Evolutionary conservation across 164 flowering plant genomes (phyloP), one percentile per base, ranked within the genome.

Genomic region (Piper longum): DNA sequence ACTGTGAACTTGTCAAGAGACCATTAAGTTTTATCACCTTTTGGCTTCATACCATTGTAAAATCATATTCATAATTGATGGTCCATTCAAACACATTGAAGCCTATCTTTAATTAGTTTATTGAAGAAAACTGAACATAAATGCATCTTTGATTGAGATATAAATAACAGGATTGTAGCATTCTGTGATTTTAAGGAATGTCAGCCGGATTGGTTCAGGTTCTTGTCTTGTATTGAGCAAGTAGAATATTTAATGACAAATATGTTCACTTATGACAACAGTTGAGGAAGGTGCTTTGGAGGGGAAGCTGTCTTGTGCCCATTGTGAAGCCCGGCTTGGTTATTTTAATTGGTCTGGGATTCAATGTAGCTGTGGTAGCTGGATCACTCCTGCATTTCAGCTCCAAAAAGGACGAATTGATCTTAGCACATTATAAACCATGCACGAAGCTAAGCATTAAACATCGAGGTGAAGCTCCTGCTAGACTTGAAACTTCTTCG

Each of bases 311-410:
- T 78, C 74, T 3, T 93, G 99, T 67, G 80, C 71, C 51, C 83
- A 90, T 60, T 93, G 99, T 62, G 97, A 84, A 60, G 83, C 83
- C 3, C 96, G 99, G n/a, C 71, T 93, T 65, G 99, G 99, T 66
- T 82, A 87, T 78, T 93, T 93, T 83, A 90, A 90, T 66, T 93
- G 98, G 98, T 82, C 91, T 26, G 99, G 99, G 54, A 83, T 87
- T 72, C 97, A 85, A 62, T 93, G 99, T 81, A 90, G 90, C 62
- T 93, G 99, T 57, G 99, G 99, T n/a, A 87, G 92, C 71, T 93
- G 99, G 99, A 83, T 93, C 66, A 90, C 96, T 36, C 99, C 99
- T 3, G 99, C 95, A 43, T 93, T 93, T 76, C 99, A 93, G 79
- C 84, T 93, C 65, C 96, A 93, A 56, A 88, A 83, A 74, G 69